Evolutionary conservation across 768 basidiomycete genomes (phyloP), one percentile per base, ranked within the genome.

Genomic region (Podaxis sp.): DNA sequence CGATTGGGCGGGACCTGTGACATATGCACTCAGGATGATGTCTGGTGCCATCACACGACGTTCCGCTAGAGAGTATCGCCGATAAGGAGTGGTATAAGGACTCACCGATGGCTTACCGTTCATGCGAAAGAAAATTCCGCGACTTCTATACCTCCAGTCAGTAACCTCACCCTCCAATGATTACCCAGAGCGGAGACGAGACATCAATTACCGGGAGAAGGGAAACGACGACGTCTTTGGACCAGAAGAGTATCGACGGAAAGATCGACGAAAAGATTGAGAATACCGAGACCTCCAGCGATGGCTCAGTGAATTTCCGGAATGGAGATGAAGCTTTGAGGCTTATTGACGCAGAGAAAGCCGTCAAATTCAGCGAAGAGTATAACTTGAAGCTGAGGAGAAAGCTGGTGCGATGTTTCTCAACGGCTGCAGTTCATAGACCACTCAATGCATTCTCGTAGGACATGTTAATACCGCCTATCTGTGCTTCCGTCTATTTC

Each of bases 281-380:
- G 39, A 39, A 56, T 40, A 22, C 26, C 2, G 61, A 63, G 13
- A 9, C 55, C 24, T 51, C 61, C 4, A 57, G 54, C 38, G 24
- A 24, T 11, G 36, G 55, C 28, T 74, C 76, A 4, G 58, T 80
- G 51, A 75, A 82, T 63, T 70, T 77, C 6, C 62, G 68, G 3
- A 72, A 84, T 42, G 85, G 83, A 6, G 86, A 88, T 66, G 87
- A 87, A 66, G 87, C 87, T 9, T 76, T 88, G 51, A 75, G 78
- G 60, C 80, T 89, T 15, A 86, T 89, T 59, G 85, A 86, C 1
- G 72, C 74, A 2, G 82, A 84, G 65, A 75, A 82, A 28, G 77
- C 78, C 26, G 70, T 70, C 3, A 73, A 82, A 46, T 88, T 88
- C 71, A 84, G 77, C 60, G 86, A 88, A 24, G 86, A 87, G 64